Conservation (phyloP, 2,329 filamentous ascomycete species). For the Xylariaceae sp. region DNA sequence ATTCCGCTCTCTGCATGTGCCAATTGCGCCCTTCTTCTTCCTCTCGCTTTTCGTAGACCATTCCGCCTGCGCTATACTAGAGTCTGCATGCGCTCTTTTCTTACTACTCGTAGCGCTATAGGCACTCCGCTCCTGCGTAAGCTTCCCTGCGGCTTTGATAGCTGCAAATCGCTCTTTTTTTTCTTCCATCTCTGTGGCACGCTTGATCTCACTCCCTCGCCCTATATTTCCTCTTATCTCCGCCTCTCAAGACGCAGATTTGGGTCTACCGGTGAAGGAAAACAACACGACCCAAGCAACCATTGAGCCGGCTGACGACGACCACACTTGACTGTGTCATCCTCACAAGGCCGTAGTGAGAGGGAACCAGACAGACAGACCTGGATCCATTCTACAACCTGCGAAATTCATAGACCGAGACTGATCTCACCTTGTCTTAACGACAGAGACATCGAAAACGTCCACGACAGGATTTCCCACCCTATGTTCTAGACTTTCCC, state of each 20-base stretch:
- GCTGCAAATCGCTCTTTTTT: constrained; percentile 8
- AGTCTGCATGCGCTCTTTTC: constrained; percentile 1
- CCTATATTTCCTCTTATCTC: background rate
- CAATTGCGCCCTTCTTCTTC: background rate
- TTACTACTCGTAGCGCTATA: constrained; percentile 5
- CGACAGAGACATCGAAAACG: constrained; percentile 5
- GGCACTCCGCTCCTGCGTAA: constrained; percentile 4
- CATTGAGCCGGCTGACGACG: background rate
- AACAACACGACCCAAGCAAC: background rate
- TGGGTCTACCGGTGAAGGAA: background rate
- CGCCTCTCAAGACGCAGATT: background rate
- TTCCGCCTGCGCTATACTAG: background rate
- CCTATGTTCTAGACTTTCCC: background rate
- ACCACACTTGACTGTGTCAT: background rate
- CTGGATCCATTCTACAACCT: too few relatives aligned
- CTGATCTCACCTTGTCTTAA: constrained; percentile 14
- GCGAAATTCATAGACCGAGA: constrained; percentile 5
- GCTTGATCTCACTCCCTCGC: background rate
- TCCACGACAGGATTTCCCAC: background rate
- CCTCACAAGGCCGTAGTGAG: background rate
- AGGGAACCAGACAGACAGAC: constrained; percentile 5
- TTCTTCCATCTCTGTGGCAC: background rate
- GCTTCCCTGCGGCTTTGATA: constrained; percentile 10
- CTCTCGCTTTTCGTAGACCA: background rate
- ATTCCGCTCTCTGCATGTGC: background rate